phyloP scores from a whole-genome alignment of 768 basidiomycete genomes.

The Suillus placidus region DNA sequence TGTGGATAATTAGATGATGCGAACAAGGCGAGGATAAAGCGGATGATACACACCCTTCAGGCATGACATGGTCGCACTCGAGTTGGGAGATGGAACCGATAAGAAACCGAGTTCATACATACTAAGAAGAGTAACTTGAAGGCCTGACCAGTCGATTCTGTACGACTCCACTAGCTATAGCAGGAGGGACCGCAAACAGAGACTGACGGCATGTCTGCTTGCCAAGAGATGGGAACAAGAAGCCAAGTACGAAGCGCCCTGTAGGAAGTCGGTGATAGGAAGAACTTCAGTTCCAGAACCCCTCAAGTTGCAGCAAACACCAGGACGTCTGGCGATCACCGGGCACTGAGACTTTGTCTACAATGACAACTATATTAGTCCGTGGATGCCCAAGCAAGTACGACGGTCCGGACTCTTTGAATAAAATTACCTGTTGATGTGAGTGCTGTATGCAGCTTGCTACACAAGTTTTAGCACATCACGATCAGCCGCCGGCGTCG shows the following conservation, averaged over 20 bases:
- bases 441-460: too few relatives aligned
- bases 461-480: too few relatives aligned
- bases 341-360: too few relatives aligned
- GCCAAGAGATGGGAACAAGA: background rate
- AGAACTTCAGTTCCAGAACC: background rate
- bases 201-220: background rate
- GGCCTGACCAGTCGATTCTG: background rate
- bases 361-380: too few relatives aligned
- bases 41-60: background rate
- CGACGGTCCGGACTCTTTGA: too few relatives aligned
- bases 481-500: too few relatives aligned
- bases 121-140: background rate
- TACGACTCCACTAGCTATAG: background rate
- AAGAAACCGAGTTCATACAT: background rate
- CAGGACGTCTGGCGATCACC: too few relatives aligned
- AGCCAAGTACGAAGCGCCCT: background rate
- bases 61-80: background rate
- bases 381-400: too few relatives aligned
- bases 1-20: background rate
- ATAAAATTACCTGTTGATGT: too few relatives aligned
- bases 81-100: background rate
- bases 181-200: background rate
- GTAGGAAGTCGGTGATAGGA: background rate
- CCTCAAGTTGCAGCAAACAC: too few relatives aligned
- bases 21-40: background rate